These are phyloP conservation scores for Chaetomium sp. DNA, from an alignment of 2,329 filamentous ascomycete species.

Conservation along the genomic window DNA sequence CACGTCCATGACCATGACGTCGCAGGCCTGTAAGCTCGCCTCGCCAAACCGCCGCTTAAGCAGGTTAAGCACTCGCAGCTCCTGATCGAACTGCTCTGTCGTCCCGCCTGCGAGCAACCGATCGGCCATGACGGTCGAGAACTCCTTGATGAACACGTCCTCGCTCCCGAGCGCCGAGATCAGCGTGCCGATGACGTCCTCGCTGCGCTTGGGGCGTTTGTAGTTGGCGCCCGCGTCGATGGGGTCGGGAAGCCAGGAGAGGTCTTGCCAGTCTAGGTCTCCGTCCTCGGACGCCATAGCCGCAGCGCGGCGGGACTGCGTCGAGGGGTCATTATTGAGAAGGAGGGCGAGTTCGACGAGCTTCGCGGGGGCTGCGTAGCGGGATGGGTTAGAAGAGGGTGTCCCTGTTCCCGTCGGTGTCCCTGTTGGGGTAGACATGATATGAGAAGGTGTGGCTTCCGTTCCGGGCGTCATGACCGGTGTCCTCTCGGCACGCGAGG, in stretches of 20 bases:
- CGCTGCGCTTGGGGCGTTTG: slow-evolving; percentile 69
- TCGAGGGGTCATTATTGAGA: slow-evolving; percentile 54
- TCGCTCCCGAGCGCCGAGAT: slow-evolving; percentile 83
- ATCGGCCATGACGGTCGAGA: slow-evolving; percentile 83
- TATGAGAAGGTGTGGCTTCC: background rate
- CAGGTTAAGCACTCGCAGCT: slow-evolving; percentile 74
- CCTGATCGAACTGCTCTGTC: slow-evolving; percentile 57
- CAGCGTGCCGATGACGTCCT: slow-evolving; percentile 84
- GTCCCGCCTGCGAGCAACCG: slow-evolving; percentile 47
- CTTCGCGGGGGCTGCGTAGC: slow-evolving; percentile 32
- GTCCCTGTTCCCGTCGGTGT: background rate
- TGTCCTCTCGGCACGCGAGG: too few relatives aligned
- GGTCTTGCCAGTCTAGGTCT: slow-evolving; percentile 82
- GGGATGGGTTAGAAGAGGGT: background rate
- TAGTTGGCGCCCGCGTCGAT: slow-evolving; percentile 91
- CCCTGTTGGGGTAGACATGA: too few relatives aligned
- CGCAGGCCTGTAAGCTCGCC: slow-evolving; percentile 77
- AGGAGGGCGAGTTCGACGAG: slow-evolving; percentile 62
- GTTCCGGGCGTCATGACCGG: background rate
- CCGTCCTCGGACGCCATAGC: slow-evolving; percentile 43
- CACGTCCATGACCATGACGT: slow-evolving; percentile 96
- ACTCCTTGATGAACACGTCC: slow-evolving; percentile 89
- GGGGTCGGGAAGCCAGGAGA: slow-evolving; percentile 88
- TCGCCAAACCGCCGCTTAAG: slow-evolving; percentile 88
- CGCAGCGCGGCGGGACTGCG: slow-evolving; percentile 32